A percentile compares a stretch with the other conserved stretches of the same genome.
phyloP scores from a whole-genome alignment of 345 rosid species.

The Litchi chinensis region DNA sequence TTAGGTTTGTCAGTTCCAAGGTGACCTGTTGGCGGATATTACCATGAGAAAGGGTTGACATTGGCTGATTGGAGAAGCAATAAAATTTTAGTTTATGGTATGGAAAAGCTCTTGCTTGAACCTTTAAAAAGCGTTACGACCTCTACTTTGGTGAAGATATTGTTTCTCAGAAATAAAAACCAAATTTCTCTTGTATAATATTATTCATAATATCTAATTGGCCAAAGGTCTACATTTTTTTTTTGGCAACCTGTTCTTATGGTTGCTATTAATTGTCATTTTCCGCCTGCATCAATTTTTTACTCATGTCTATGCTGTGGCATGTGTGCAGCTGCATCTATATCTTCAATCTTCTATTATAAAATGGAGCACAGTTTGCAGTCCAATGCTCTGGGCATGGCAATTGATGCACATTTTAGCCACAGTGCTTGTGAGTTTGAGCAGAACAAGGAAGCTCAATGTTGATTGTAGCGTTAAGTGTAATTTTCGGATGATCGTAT shows the following conservation, averaged over 20 bases:
- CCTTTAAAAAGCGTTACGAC: constrained; percentile 14
- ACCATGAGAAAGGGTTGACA: constrained; percentile 27
- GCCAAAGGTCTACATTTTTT: constrained; percentile 7
- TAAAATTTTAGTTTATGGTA: constrained; percentile 13
- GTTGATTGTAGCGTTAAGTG: background rate
- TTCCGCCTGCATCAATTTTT: background rate
- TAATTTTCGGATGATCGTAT: background rate
- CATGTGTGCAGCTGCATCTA: background rate
- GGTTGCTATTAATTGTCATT: background rate
- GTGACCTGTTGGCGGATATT: constrained; percentile 49
- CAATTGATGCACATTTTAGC: background rate
- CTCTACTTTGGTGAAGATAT: background rate
- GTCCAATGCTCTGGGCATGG: background rate
- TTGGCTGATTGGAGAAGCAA: constrained; percentile 35
- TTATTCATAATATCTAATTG: background rate
- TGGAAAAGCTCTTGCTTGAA: constrained; percentile 27
- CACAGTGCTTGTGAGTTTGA: background rate
- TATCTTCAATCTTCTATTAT: background rate
- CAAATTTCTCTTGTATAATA: background rate
- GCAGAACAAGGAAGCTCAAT: background rate
- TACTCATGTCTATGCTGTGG: no score
- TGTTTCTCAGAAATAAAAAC: constrained; percentile 21
- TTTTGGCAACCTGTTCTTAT: background rate
- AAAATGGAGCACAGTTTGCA: no score
- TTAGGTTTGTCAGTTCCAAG: constrained; percentile 87